Evolutionary conservation across 305 asterid genomes (phyloP), one percentile per base, ranked within the genome.

Genomic region (Solanum hybrid): DNA sequence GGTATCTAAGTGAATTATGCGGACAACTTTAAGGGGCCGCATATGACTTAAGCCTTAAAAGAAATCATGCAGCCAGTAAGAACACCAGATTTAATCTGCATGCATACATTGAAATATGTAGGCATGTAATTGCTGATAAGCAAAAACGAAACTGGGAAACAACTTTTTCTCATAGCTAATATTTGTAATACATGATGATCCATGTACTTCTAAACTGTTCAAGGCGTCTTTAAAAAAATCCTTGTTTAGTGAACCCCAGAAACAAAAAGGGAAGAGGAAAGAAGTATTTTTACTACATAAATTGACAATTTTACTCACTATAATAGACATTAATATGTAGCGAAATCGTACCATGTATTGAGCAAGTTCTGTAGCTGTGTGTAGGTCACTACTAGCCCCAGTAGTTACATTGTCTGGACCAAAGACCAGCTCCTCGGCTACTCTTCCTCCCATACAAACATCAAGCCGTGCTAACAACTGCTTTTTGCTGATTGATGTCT

Each of bases 381-480:
- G 90, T 46, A 97, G 98, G 93, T 97, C 98, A 88, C 98, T 97
- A 90, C 95, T 96, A 79, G 99, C 98, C 92, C 99, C 98, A 38
- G 98, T 96, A 34, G 98, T 97, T 56, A 97, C 88, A 89, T 95
- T 92, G 91, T 97, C 99, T 91, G 92, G 91, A 85, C 99, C 99
- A 82, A 97, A 97, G 90, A 96, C 93, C 85, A 97, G 98, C 91
- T 96, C 99, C 92, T 97, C 99, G 3, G 98, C 99, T 69, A 96
- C 98, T 94, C 99, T 93, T 80, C 99, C 99, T 88, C 99, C 99
- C 99, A 97, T 97, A 91, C 99, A 97, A 84, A 97, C 98, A 92
- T 97, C 99, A 56, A 97, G 98, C 13, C 98, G 99, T 31, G 99
- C 98, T 92, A 97, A 89, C 92, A 96, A 90, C 93, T 97, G 99